A percentile compares a stretch with the other conserved stretches of the same genome.
These are phyloP conservation scores for Cyberlindnera japonica DNA, from an alignment of 805 yeast species.

Conservation along the genomic window DNA sequence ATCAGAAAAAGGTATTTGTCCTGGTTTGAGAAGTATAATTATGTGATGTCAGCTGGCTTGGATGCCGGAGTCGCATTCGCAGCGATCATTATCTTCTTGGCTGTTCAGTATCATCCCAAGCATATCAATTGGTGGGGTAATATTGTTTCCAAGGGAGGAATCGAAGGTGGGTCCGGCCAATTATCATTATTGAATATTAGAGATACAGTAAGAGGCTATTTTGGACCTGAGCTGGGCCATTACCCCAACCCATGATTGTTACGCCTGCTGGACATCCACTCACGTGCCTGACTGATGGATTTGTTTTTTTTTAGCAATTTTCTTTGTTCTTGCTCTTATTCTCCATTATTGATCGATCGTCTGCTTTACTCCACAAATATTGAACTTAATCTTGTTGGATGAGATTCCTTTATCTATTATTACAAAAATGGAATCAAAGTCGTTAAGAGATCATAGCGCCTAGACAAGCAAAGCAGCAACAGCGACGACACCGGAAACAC, in stretches of 20 bases:
- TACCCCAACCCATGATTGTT: constrained; percentile 11
- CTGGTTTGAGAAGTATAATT: constrained; percentile 51
- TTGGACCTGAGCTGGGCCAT: constrained; percentile 20
- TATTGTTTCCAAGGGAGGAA: constrained; percentile 33
- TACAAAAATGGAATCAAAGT: background rate
- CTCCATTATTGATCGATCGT: no score
- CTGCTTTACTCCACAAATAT: no score
- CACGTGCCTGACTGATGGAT: no score
- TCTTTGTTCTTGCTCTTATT: no score
- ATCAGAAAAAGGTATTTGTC: constrained; percentile 37
- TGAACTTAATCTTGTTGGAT: no score
- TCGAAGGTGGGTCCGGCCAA: constrained; percentile 35
- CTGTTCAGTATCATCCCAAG: constrained; percentile 41
- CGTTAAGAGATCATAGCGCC: background rate
- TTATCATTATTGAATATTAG: constrained; percentile 11
- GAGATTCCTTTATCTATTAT: no score
- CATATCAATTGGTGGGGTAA: constrained; percentile 67
- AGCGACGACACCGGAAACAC: constrained; percentile 21
- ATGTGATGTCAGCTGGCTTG: constrained; percentile 52
- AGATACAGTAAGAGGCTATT: constrained; percentile 19
- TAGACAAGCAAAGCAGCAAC: constrained; percentile 30
- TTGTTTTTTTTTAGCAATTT: no score
- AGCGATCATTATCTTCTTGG: constrained; percentile 47
- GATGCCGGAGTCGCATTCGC: constrained; percentile 63
- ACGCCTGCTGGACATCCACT: no score